Conservation (phyloP, 2,329 filamentous ascomycete species). For the Penicillium sp. region DNA sequence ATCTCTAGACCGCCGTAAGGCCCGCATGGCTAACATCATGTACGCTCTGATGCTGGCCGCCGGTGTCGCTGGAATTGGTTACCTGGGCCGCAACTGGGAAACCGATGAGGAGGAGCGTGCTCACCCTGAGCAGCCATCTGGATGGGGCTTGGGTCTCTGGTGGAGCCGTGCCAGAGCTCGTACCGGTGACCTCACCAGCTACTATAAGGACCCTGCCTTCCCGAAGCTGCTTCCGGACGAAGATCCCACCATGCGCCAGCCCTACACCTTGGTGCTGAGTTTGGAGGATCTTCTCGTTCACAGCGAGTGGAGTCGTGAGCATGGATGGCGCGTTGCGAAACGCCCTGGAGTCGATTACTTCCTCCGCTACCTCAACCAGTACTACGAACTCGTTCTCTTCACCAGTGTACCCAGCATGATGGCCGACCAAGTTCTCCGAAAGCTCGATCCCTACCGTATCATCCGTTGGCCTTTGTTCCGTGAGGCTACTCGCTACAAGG, state of each 20-base stretch:
- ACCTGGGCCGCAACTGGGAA: constrained; percentile 88
- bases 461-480: constrained; percentile 94
- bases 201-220: constrained; percentile 96
- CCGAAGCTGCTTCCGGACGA: constrained; percentile 79
- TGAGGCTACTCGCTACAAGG: constrained; percentile 95
- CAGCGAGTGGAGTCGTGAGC: constrained; percentile 90
- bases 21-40: constrained; percentile 74
- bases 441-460: constrained; percentile 92
- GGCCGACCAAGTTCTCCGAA: constrained; percentile 85
- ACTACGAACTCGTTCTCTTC: constrained; percentile 97
- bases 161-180: constrained; percentile 80
- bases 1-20: constrained; percentile 81
- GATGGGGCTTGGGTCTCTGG: constrained; percentile 76
- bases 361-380: constrained; percentile 92
- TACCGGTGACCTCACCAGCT: constrained; percentile 74
- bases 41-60: constrained; percentile 66
- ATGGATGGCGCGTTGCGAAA: constrained; percentile 95
- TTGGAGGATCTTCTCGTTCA: constrained; percentile 93
- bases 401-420: constrained; percentile 83
- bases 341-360: constrained; percentile 97
- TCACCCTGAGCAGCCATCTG: constrained; percentile 75
- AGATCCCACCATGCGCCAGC: constrained; percentile 77
- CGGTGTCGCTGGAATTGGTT: constrained; percentile 65
- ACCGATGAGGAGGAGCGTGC: constrained; percentile 69
- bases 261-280: constrained; percentile 90